Evolutionary conservation across 805 yeast genomes (phyloP).

Genomic region (Komagataella mondaviorum): DNA sequence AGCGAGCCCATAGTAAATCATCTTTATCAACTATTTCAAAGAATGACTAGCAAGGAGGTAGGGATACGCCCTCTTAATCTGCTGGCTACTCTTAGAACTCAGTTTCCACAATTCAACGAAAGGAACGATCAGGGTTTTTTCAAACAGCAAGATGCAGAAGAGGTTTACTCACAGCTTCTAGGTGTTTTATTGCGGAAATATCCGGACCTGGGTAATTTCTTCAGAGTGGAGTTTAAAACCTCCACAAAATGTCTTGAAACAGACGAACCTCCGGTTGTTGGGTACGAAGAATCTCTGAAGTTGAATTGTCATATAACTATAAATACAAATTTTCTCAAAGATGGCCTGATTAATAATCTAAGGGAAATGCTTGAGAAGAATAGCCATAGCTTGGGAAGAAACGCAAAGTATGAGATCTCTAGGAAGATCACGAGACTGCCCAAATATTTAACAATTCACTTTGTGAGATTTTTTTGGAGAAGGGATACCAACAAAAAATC

Average conservation of each 20-base stretch:
- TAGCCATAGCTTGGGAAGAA: slow-evolving; percentile 52
- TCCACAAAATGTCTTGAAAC: slow-evolving; percentile 49
- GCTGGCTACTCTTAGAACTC: slow-evolving; percentile 47
- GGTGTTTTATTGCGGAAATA: slow-evolving; percentile 32
- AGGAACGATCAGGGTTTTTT: slow-evolving; percentile 54
- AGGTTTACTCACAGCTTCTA: slow-evolving; percentile 74
- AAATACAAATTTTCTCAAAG: slow-evolving; percentile 75
- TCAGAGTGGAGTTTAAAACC: slow-evolving; percentile 53
- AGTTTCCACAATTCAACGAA: slow-evolving; percentile 85
- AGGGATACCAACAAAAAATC: slow-evolving; percentile 83
- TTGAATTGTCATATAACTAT: slow-evolving; percentile 82
- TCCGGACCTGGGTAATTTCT: slow-evolving; percentile 40
- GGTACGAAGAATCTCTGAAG: slow-evolving; percentile 51
- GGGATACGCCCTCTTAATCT: slow-evolving; percentile 56
- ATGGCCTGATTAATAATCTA: slow-evolving; percentile 67
- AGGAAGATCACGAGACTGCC: slow-evolving; percentile 68
- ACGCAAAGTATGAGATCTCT: slow-evolving; percentile 55
- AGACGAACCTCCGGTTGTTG: slow-evolving; percentile 28
- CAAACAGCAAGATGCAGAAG: slow-evolving; percentile 98
- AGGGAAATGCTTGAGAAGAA: slow-evolving; percentile 68
- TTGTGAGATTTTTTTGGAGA: slow-evolving; percentile 93
- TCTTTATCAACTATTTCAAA: slow-evolving; percentile 29
- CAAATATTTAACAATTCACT: slow-evolving; percentile 77
- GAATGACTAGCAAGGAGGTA: slow-evolving; percentile 27
- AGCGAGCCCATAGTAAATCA: slow-evolving; percentile 14